These are phyloP conservation scores for Aurantiochytrium sp. DNA, from an alignment of 108 stramenopile genomes.

Conservation along the genomic window DNA sequence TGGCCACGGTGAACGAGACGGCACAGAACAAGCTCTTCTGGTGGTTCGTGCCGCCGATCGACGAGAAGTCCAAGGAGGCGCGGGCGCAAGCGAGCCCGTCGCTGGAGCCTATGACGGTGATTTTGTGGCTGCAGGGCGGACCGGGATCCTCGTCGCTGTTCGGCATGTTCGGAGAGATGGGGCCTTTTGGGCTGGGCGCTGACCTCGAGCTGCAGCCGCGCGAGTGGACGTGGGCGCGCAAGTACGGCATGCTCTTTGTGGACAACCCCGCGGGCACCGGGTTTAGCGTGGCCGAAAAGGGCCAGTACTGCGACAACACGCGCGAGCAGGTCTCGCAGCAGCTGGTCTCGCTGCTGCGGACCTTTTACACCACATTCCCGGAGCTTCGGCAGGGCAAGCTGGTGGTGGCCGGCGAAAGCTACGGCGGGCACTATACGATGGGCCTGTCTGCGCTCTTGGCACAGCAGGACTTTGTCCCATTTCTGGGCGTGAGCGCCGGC, in stretches of 20 bases:
- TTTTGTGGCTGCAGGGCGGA: conserved; percentile 43
- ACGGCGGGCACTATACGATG: conserved; percentile 40
- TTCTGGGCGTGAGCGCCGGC: conserved; percentile 33
- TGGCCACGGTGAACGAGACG: not conserved
- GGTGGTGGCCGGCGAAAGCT: conserved; percentile 42
- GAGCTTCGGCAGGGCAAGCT: not conserved
- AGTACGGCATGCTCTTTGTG: conserved; percentile 15
- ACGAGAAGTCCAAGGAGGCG: not conserved
- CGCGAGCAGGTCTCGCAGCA: not conserved
- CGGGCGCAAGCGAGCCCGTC: not conserved
- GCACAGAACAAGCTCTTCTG: conserved; percentile 23
- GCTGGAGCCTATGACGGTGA: not conserved
- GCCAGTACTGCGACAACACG: conserved; percentile 8
- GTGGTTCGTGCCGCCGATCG: conserved; percentile 29
- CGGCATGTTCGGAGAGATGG: conserved; percentile 38
- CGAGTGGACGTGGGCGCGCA: not conserved
- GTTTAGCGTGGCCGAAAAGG: not conserved
- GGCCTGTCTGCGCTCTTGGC: not conserved
- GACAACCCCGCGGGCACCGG: conserved; percentile 46
- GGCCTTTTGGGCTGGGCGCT: conserved; percentile 22
- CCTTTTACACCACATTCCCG: conserved; percentile 33
- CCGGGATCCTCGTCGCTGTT: conserved; percentile 40
- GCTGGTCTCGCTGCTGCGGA: not conserved
- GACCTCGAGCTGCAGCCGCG: not conserved
- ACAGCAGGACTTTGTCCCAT: not conserved